phyloP scores from a whole-genome alignment of 1,139 yeast species.

The Lodderomyces beijingensis region DNA sequence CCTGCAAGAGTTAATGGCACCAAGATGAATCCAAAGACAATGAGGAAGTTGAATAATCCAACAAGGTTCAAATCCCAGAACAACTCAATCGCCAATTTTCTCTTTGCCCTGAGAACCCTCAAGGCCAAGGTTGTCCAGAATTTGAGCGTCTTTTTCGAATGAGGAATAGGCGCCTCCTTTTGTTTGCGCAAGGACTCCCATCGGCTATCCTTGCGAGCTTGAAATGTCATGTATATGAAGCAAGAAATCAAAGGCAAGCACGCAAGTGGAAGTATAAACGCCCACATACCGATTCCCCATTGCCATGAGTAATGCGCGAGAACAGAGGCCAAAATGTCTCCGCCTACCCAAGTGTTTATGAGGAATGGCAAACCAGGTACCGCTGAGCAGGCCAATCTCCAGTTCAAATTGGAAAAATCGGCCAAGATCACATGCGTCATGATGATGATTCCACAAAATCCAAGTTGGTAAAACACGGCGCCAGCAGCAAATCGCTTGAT shows the following conservation, averaged over 20 bases:
- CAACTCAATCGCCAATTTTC: conserved; percentile 17
- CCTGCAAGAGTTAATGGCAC: conserved; percentile 54
- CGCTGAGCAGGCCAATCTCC: conserved; percentile 62
- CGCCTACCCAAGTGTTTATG: conserved; percentile 75
- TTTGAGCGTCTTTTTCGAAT: conserved; percentile 11
- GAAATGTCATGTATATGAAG: conserved; percentile 50
- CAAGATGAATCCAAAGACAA: conserved; percentile 55
- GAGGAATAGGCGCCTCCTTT: conserved; percentile 18
- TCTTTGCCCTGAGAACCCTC: too few relatives aligned
- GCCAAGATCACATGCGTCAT: conserved; percentile 54
- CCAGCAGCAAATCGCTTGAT: conserved; percentile 70
- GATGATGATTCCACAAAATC: conserved; percentile 60
- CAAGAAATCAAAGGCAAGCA: conserved; percentile 55
- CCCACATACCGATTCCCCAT: conserved; percentile 80
- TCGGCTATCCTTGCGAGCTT: conserved; percentile 51
- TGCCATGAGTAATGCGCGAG: conserved; percentile 44
- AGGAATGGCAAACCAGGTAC: conserved; percentile 69
- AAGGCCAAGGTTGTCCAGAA: conserved; percentile 17
- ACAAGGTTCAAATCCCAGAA: conserved; percentile 53
- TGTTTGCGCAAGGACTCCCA: conserved; percentile 27
- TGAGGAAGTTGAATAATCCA: conserved; percentile 48
- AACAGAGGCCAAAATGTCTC: conserved; percentile 39
- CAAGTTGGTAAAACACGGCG: conserved; percentile 62
- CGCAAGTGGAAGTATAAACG: conserved; percentile 64
- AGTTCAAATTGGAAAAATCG: conserved; percentile 61